Evolutionary conservation across 2,329 filamentous ascomycete genomes (phyloP), one percentile per base, ranked within the genome.

Genomic region (Epichloe typhina): DNA sequence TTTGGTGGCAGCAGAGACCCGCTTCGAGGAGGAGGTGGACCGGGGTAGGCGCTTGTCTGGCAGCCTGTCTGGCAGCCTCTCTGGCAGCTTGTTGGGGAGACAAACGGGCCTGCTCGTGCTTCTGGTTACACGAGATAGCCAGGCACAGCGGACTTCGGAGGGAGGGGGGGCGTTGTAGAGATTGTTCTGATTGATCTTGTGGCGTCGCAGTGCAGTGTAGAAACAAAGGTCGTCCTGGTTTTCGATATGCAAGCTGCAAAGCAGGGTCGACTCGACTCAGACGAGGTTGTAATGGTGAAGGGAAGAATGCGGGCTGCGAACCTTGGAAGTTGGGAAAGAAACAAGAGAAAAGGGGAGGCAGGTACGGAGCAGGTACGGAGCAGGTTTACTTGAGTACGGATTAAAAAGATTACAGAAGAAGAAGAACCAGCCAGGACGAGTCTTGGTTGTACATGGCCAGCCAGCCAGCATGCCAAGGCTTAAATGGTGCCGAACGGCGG

Each of bases 41-140:
- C 47, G n/a, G 51, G 51, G 47, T 47, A 21, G 47, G 51, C 51
- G 51, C 51, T 52, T 52, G 51, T 50, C 39, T 47, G 44, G 38
- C 36, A 21, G 26, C 19, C 41, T 47, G 38, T 17, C 17, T 17
- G 17, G 17, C 17, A 19, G 17, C 17, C 17, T 19, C 2, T 50
- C 39, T 47, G 44, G 38, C 36, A 21, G 26, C 19, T 45, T 47
- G 38, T 50, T 46, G 47, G 38, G 51, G 36, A 40, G 19, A 38
- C 12, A 36, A 46, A 35, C 37, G 38, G 49, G 49, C 43, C 37
- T 39, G 36, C 41, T 46, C 46, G 51, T 50, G 51, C 39, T 41
- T 45, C 15, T 36, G 44, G 51, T 50, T 37, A 33, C 51, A 52
- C 51, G 46, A 37, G 33, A 39, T 7, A 13, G 38, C 23, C 47